A percentile compares a stretch with the other conserved stretches of the same genome.
phyloP scores from a whole-genome alignment of 179 eudicot genomes.

The Spergularia azorica region DNA sequence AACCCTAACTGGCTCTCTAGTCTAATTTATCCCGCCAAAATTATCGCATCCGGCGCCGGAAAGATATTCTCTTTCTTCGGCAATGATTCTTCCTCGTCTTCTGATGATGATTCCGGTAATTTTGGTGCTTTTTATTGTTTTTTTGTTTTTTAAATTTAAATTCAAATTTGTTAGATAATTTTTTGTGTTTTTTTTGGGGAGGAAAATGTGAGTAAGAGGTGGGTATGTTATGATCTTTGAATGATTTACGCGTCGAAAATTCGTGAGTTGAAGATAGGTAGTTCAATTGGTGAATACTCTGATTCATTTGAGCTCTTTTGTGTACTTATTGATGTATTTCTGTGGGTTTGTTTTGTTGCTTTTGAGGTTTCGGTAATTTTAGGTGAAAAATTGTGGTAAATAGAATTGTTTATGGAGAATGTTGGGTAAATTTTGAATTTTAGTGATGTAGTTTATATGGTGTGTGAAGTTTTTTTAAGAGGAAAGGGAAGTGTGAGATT shows the following conservation, averaged over 20 bases:
- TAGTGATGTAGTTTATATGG: neutral
- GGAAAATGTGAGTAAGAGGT: neutral
- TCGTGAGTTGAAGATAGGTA: neutral
- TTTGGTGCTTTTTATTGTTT: neutral
- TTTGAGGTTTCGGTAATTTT: neutral
- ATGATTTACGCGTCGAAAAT: neutral
- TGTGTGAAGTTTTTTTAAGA: neutral
- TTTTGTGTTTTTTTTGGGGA: neutral
- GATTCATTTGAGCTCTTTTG: neutral
- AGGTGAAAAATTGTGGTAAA: neutral
- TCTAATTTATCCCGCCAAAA: slow-evolving; percentile 58
- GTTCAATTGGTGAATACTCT: neutral
- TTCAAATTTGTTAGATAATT: neutral
- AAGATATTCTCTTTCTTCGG: slow-evolving; percentile 53
- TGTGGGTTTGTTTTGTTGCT: neutral
- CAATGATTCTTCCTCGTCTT: slow-evolving; percentile 39
- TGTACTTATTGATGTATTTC: neutral
- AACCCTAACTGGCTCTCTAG: slow-evolving; percentile 82
- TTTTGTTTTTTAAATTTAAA: neutral
- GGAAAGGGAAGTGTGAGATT: neutral
- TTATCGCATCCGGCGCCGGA: slow-evolving; percentile 65
- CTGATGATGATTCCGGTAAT: slow-evolving; percentile 34
- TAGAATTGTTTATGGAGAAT: neutral
- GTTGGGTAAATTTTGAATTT: neutral
- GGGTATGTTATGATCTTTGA: neutral